Percentiles rank a stretch among this genome's conserved stretches.
Evolutionary conservation across 352 stramenopile genomes (phyloP).

Genomic region (Globisporangium irregulare): DNA sequence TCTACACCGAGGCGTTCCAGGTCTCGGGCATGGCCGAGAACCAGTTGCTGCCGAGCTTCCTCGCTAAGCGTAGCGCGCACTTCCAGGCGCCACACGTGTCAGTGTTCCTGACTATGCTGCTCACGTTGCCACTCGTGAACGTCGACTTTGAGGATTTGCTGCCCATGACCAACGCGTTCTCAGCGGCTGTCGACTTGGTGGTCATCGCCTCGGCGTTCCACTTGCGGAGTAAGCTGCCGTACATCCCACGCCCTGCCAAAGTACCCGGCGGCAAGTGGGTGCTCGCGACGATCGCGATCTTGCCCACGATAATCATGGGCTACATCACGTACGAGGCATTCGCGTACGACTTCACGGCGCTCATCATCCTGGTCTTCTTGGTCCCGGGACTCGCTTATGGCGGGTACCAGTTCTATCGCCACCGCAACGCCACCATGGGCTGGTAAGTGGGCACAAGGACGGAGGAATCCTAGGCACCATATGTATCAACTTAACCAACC

Average conservation of each 20-base stretch:
- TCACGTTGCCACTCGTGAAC: slow-evolving; percentile 40
- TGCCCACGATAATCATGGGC: slow-evolving; percentile 39
- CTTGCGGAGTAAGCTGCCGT: slow-evolving; percentile 67
- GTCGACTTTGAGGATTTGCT: slow-evolving; percentile 75
- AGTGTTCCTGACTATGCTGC: slow-evolving; percentile 30
- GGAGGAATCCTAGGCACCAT: not conserved
- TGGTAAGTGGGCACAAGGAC: slow-evolving; percentile 5
- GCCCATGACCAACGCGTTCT: slow-evolving; percentile 90
- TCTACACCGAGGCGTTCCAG: slow-evolving; percentile 83
- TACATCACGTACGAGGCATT: slow-evolving; percentile 54
- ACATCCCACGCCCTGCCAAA: slow-evolving; percentile 64
- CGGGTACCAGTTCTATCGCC: slow-evolving; percentile 10
- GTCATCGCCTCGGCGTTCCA: slow-evolving; percentile 90
- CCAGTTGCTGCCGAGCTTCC: slow-evolving; percentile 66
- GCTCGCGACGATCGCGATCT: slow-evolving; percentile 33
- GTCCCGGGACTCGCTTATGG: slow-evolving; percentile 30
- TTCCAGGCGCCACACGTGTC: slow-evolving; percentile 40
- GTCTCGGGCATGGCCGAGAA: slow-evolving; percentile 70
- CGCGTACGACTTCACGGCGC: slow-evolving; percentile 22
- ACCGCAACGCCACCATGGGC: slow-evolving; percentile 14
- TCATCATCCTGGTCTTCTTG: slow-evolving; percentile 35
- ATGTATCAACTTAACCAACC: too few species aligned
- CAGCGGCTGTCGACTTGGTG: slow-evolving; percentile 77
- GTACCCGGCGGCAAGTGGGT: slow-evolving; percentile 39
- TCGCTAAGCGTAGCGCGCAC: slow-evolving; percentile 46